Base-by-base conservation (phyloP, 768 basidiomycete species). In the Cystobasidium onofrii region DNA sequence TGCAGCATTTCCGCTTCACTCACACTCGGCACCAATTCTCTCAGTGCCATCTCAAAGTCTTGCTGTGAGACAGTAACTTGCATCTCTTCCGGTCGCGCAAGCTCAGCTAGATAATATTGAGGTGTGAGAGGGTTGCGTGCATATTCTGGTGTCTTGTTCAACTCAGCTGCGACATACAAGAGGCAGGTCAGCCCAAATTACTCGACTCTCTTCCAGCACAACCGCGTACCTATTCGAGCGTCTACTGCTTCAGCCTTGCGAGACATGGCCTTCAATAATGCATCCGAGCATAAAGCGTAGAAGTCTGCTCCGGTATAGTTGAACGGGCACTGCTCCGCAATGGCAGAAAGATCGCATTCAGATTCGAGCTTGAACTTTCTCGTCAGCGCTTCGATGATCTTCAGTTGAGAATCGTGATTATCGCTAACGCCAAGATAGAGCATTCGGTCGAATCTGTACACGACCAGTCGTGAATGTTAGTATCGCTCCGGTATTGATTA, bases 221-320 rank as follows among this genome's bases (percentile, higher is more conserved):
- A 1, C 9, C 15, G 52, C 85, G 62, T 77, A 88, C 89, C 86
- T 61, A 98, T 89, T 77, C 86, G 88, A 7, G 78, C 80, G 74
- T 98, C 95, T 17, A 98, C 83, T 63, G 85, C 86, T 74, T 86
- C 85, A 0, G 96, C 94, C 76, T 89, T 92, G 43, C 90, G 84
- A 25, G 91, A 88, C 88, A 99, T 95, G 12, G 96, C 92, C 80
- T 90, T 90, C 72, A 99, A 84, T 85, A 99, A 87, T 0, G 96
- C 94, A 81, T 99, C 95, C 4, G 92, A 90, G 81, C 96, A 98
- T 10, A 99, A 83, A 0, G 96, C 96, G 83, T 99, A 98, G 76
- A 98, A 93, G 80, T 99, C 96, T 50, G 96, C 96, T 54, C 96
- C 96, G 1, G 96, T 98, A 79, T 89, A 93, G 80, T 93, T 92